phyloP scores from a whole-genome alignment of 306 rosid species.

The Cyclanthera cordifolia region DNA sequence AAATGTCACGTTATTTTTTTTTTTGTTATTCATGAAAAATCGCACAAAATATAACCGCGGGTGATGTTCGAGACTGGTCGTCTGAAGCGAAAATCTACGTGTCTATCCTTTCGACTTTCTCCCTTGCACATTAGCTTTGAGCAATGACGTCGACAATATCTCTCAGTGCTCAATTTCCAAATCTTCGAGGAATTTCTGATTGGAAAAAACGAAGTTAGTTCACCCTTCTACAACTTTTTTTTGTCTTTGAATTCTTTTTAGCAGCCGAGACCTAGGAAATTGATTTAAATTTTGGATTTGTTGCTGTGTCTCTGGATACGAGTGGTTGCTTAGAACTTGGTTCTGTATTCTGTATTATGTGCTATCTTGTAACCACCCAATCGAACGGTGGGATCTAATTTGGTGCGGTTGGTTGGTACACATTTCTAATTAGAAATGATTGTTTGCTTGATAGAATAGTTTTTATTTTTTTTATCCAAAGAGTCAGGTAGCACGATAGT shows the following conservation, averaged over 20 bases:
- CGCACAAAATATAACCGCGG: not conserved
- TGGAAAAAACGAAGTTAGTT: slow-evolving; percentile 22
- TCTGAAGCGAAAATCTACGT: not conserved
- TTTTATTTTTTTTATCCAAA: no score
- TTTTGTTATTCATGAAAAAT: no score
- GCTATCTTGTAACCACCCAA: not conserved
- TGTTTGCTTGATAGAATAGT: not conserved
- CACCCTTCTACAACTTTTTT: no score
- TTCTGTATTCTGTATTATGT: not conserved
- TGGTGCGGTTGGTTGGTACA: not conserved
- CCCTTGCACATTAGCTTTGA: not conserved
- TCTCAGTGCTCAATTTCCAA: slow-evolving; percentile 34
- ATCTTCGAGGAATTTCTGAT: slow-evolving; percentile 27
- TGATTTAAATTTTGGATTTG: no score
- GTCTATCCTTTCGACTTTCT: slow-evolving; percentile 7
- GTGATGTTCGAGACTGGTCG: not conserved
- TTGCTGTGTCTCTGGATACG: no score
- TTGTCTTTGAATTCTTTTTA: no score
- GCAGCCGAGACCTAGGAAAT: no score
- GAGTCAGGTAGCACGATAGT: no score
- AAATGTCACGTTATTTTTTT: no score
- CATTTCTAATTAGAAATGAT: not conserved
- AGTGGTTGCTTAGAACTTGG: not conserved
- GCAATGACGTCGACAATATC: slow-evolving; percentile 53
- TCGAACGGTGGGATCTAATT: not conserved